These are phyloP conservation scores for Millerozyma acaciae DNA, from an alignment of 805 yeast species.

Conservation along the genomic window DNA sequence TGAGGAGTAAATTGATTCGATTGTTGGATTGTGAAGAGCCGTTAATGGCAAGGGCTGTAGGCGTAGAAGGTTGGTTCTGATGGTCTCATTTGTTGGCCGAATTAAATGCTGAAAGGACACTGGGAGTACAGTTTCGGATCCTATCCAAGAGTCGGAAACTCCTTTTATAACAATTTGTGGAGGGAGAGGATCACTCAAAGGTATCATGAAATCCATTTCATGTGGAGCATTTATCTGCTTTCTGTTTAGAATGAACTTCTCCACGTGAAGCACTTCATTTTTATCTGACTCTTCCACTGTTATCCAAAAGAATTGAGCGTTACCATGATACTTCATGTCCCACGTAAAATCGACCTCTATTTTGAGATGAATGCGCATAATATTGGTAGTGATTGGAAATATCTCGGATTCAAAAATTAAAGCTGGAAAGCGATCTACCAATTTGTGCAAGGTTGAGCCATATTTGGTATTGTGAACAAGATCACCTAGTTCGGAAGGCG, in stretches of 20 bases:
- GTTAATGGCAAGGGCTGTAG: conserved; percentile 82
- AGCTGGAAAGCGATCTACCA: conserved; percentile 71
- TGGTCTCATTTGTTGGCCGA: conserved; percentile 81
- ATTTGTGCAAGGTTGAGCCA: conserved; percentile 59
- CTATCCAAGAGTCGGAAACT: conserved; percentile 85
- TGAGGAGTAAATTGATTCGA: conserved; percentile 64
- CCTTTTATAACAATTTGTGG: conserved; percentile 79
- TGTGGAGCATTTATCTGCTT: conserved; percentile 53
- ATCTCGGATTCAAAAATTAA: conserved; percentile 74
- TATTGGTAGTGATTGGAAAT: conserved; percentile 83
- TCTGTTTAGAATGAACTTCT: conserved; percentile 66
- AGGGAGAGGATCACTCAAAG: conserved; percentile 84
- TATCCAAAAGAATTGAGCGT: conserved; percentile 85
- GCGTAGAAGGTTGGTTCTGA: conserved; percentile 74
- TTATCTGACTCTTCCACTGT: conserved; percentile 83
- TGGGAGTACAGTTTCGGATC: conserved; percentile 70
- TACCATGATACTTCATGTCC: conserved; percentile 81
- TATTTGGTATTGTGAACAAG: conserved; percentile 76
- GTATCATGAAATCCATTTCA: conserved; percentile 88
- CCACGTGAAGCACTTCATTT: conserved; percentile 73
- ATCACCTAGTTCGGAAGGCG: conserved; percentile 77
- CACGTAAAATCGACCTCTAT: conserved; percentile 78
- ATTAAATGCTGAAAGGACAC: conserved; percentile 89
- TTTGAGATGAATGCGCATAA: conserved; percentile 72
- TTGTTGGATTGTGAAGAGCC: conserved; percentile 65